Conservation (phyloP, 73 alveolate genomes). For the Paraurostyla sp. region DNA sequence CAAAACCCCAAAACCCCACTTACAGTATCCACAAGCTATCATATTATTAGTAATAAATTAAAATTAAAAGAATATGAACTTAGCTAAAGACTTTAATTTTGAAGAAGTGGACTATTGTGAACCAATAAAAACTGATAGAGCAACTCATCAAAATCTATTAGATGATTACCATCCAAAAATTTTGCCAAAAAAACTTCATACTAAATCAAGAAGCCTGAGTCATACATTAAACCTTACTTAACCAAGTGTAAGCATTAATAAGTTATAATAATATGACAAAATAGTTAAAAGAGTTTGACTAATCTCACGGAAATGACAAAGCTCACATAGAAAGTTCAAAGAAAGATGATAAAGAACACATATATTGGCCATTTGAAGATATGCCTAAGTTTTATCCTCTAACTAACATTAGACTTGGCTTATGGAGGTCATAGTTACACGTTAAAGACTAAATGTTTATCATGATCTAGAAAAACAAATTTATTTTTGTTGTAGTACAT, state of each 20-base stretch:
- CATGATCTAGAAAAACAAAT: constrained; percentile 17
- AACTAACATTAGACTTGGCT: constrained; percentile 40
- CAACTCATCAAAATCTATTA: background rate
- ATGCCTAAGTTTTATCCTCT: constrained; percentile 70
- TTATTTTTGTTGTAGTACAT: constrained; percentile 64
- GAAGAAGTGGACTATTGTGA: background rate
- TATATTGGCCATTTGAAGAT: constrained; percentile 5
- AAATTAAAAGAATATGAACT: too few species aligned
- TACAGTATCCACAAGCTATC: too few species aligned
- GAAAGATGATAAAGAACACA: background rate
- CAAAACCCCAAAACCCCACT: too few species aligned
- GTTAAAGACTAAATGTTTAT: constrained; percentile 42
- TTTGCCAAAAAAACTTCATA: background rate
- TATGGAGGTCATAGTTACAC: constrained; percentile 61
- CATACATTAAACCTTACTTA: too few species aligned
- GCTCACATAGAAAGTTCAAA: too few species aligned
- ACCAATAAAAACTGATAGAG: background rate
- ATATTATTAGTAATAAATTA: too few species aligned
- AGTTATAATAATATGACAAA: constrained; percentile 1
- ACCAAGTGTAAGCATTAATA: too few species aligned
- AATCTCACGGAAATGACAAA: too few species aligned
- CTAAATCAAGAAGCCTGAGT: too few species aligned
- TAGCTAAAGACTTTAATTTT: background rate
- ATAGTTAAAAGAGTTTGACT: background rate
- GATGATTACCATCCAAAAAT: background rate